These are phyloP conservation scores for Fusarium continuum DNA, from an alignment of 2,329 filamentous ascomycete species.

Conservation along the genomic window DNA sequence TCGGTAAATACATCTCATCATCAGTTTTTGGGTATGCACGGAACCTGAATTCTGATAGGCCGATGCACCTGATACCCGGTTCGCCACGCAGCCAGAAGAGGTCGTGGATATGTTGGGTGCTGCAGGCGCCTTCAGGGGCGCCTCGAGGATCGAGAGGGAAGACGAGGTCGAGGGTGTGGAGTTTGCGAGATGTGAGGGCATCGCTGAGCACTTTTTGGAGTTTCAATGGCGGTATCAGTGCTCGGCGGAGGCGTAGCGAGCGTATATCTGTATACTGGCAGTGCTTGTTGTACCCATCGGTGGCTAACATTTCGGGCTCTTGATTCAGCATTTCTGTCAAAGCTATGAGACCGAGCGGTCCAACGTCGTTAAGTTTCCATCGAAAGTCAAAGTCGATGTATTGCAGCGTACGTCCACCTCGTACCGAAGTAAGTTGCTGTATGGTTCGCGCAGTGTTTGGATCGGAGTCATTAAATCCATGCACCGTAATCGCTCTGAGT, in stretches of 20 bases:
- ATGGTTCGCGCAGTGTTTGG: conserved; percentile 37
- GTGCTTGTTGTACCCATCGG: conserved; percentile 11
- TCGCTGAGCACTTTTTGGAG: conserved; percentile 40
- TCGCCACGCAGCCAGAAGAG: conserved; percentile 51
- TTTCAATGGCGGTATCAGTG: conserved; percentile 38
- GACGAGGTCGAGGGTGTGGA: conserved; percentile 50
- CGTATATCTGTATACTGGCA: conserved; percentile 43
- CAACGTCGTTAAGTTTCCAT: conserved; percentile 38
- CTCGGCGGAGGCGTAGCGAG: conserved; percentile 42
- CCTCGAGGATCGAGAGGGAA: conserved; percentile 45
- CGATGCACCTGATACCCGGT: conserved; percentile 47
- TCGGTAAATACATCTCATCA: conserved; percentile 45
- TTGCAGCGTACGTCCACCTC: conserved; percentile 40
- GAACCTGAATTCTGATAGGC: conserved; percentile 50
- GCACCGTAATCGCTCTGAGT: conserved; percentile 45
- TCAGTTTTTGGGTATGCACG: conserved; percentile 41
- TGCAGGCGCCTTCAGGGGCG: conserved; percentile 39
- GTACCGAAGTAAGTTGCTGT: conserved; percentile 43
- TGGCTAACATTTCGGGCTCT: conserved; percentile 13
- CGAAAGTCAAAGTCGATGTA: conserved; percentile 47
- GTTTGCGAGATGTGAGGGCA: conserved; percentile 41
- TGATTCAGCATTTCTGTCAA: conserved; percentile 28
- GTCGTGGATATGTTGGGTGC: conserved; percentile 43
- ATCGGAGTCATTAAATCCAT: conserved; percentile 34
- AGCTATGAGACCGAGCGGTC: conserved; percentile 32